These are phyloP conservation scores for Lobosporangium transversale DNA, from an alignment of 192 early-diverging fungal species.

Conservation along the genomic window DNA sequence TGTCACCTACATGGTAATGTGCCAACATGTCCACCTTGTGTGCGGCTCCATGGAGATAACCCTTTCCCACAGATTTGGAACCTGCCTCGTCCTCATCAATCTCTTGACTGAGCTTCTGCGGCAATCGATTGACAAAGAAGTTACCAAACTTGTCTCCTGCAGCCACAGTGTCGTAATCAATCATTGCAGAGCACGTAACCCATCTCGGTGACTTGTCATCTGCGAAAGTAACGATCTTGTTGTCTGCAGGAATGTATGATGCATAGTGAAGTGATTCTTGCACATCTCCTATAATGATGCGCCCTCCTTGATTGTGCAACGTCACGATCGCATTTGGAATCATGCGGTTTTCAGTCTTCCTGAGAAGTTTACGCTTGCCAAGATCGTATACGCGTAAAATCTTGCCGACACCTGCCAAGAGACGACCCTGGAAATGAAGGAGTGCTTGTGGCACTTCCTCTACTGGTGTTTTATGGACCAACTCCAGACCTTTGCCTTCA, in stretches of 20 bases:
- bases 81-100: slow-evolving; percentile 92
- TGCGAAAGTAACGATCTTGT: slow-evolving; percentile 89
- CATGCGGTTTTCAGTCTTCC: slow-evolving; percentile 86
- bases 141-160: slow-evolving; percentile 99
- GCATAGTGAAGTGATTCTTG: slow-evolving; percentile 90
- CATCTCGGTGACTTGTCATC: slow-evolving; percentile 93
- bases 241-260: slow-evolving; percentile 74
- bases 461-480: slow-evolving; percentile 88
- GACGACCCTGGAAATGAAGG: slow-evolving; percentile 84
- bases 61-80: slow-evolving; percentile 82
- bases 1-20: slow-evolving; percentile 90
- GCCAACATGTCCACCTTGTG: slow-evolving; percentile 81
- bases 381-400: slow-evolving; percentile 92
- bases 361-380: slow-evolving; percentile 88
- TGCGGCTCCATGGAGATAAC: slow-evolving; percentile 84
- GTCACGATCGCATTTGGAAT: slow-evolving; percentile 79
- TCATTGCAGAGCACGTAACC: slow-evolving; percentile 80
- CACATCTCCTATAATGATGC: slow-evolving; percentile 87
- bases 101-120: slow-evolving; percentile 69
- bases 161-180: slow-evolving; percentile 93
- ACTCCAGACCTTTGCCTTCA: slow-evolving; percentile 73
- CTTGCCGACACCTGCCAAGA: slow-evolving; percentile 90
- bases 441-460: slow-evolving; percentile 89
- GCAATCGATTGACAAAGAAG: slow-evolving; percentile 80
- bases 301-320: slow-evolving; percentile 81